Evolutionary conservation across 495 filamentous ascomycete species (phyloP).

Genomic region (Umbilicaria muhlenbergii): DNA sequence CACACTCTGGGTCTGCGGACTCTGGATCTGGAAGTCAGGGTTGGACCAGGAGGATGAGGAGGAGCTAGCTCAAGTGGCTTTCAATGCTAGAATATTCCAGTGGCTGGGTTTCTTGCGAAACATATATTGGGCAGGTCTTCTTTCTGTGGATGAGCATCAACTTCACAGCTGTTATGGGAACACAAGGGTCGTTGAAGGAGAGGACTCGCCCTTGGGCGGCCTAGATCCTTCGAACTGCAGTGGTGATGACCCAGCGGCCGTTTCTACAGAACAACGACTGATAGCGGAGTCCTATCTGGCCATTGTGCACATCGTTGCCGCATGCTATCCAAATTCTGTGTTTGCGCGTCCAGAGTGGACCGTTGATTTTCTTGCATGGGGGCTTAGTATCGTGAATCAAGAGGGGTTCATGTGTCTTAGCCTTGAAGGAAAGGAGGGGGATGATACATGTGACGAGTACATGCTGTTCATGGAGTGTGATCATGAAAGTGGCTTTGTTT

Average conservation of each 20-base stretch:
- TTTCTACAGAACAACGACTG: not conserved
- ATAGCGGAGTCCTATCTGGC: conserved; percentile 6
- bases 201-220: too few species aligned
- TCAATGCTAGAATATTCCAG: not conserved
- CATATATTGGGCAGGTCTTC: not conserved
- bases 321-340: conserved; percentile 8
- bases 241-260: too few species aligned
- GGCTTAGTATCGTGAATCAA: conserved; percentile 6
- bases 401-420: conserved; percentile 12
- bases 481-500: too few species aligned
- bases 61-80: not conserved
- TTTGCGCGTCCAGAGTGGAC: conserved; percentile 7
- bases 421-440: conserved; percentile 16
- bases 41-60: not conserved
- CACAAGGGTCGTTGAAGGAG: too few species aligned
- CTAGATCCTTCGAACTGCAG: too few species aligned
- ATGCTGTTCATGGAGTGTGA: conserved; percentile 9
- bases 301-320: conserved; percentile 1
- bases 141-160: too few species aligned
- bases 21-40: not conserved
- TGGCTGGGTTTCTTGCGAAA: conserved; percentile 2
- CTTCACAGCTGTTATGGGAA: too few species aligned
- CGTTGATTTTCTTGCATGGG: conserved; percentile 4
- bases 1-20: conserved; percentile 11
- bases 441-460: conserved; percentile 14